Evolutionary conservation across 495 filamentous ascomycete species (phyloP), one percentile per base, ranked within the genome.

Genomic region (Neurospora tetraspora): DNA sequence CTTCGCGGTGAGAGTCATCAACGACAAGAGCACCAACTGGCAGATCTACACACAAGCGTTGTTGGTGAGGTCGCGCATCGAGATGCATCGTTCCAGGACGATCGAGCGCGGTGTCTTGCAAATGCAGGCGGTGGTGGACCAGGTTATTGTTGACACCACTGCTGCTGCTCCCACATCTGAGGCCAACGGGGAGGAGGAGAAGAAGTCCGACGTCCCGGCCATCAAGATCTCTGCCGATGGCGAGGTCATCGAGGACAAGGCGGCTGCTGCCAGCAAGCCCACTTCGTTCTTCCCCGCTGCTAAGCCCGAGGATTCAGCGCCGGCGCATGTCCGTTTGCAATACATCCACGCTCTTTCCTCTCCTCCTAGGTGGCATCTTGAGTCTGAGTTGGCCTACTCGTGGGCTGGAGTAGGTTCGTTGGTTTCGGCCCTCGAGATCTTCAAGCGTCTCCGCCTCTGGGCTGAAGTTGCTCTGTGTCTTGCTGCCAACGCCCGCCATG

Each of bases 21-120:
- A 91, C 18, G 94, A 96, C 71, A 93, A 94, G 68, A 91, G 92
- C 74, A 94, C 93, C 3, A 98, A 98, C 80, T 99, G 96, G 96
- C 96, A 98, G 80, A 90, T 97, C 27, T 98, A 99, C 78, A 98
- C 96, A 0, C 93, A 98, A 77, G 96, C 92, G 2, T 82, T 99
- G 6, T 83, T 98, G 3, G 90, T 97, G 6, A 88, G 96, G 59
- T 95, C 93, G 77, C 86, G 96, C 4, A 93, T 98, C 72, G 96
- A 99, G 81, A 89, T 92, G 0, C 92, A 94, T 78, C 88, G 87
- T 72, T 92, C 93, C 39, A 86, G 96, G 61, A 98, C 96, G 0
- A 85, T 94, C 7, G 96, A 99, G 78, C 85, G 96, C 72, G 90
- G 94, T 9, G 89, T 99, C 3, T 84, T 99, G 6, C 96, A 99